A percentile compares a stretch with the other conserved stretches of the same genome.
phyloP scores from a whole-genome alignment of 139 green algal species.

The Tetraselmis chui region DNA sequence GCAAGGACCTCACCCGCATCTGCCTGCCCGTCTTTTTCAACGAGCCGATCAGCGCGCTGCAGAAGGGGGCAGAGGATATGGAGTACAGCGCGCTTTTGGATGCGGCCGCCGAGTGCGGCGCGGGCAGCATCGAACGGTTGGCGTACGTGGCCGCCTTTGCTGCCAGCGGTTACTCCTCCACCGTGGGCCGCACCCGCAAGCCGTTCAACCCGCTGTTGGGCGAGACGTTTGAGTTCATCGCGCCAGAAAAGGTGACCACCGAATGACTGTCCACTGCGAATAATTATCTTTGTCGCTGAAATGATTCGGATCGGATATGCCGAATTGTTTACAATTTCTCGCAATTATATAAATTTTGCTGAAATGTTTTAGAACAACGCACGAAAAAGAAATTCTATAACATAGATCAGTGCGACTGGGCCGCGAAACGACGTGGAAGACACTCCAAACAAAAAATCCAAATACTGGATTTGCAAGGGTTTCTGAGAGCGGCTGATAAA shows the following conservation, averaged over 20 bases:
- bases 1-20: slow-evolving; percentile 71
- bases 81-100: slow-evolving; percentile 80
- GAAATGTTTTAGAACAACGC: too few species aligned
- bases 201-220: slow-evolving; percentile 75
- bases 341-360: too few species aligned
- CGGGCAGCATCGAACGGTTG: slow-evolving; percentile 39
- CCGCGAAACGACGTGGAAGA: too few species aligned
- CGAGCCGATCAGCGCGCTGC: slow-evolving; percentile 78
- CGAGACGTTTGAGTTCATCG: slow-evolving; percentile 66
- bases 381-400: too few species aligned
- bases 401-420: too few species aligned
- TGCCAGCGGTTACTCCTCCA: slow-evolving; percentile 37
- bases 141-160: slow-evolving; percentile 74
- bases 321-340: too few species aligned
- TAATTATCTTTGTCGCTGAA: too few species aligned
- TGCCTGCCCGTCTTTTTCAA: slow-evolving; percentile 95
- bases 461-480: too few species aligned
- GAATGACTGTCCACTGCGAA: slow-evolving; percentile 23
- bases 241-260: slow-evolving; percentile 38
- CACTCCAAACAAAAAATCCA: too few species aligned
- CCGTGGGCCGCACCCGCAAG: slow-evolving; percentile 46
- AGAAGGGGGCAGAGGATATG: slow-evolving; percentile 73
- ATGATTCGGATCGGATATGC: too few species aligned
- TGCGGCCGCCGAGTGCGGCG: slow-evolving; percentile 9
- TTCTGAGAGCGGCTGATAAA: too few species aligned